Base-by-base conservation (phyloP, 2,329 filamentous ascomycete species). In the Neopestalotiopsis sp. region DNA sequence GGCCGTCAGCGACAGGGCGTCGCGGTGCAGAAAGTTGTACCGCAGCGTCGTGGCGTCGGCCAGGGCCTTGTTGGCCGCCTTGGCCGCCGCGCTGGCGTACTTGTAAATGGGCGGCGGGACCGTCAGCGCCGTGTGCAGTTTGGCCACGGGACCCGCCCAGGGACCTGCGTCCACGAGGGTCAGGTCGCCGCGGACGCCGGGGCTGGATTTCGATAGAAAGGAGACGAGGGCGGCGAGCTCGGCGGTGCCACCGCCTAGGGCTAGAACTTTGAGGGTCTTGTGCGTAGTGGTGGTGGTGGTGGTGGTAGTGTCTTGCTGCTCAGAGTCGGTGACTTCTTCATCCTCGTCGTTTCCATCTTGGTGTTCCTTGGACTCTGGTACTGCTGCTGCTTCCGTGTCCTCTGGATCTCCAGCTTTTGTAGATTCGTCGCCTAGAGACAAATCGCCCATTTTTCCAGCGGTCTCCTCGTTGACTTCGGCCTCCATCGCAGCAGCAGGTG, bases 161-260 rank as follows among this genome's bases (percentile, higher is more conserved):
- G 92, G 89, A 2, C 92, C 96, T 20, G 93, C 90, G 81, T 98
- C 95, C 62, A 98, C 81, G n/a, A 94, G 89, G 5, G 85, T 87
- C 12, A 96, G 80, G 40, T 81, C 71, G 24, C 81, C 68, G 7
- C 34, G 4, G 71, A 61, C 2, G 71, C 72, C 40, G 14, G 34
- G 61, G 1, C 2, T 2, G 49, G 61, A 20, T 12, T 75, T 69
- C 28, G 77, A 74, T 30, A 88, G 74, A 73, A 84, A 82, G 6
- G 83, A 81, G 0, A 81, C 86, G 59, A 89, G 82, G 13, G 87
- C 86, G 9, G 85, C 82, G 20, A 94, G 86, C 79, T 91, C 89
- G 14, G 89, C 89, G 5, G 89, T 86, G 67, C 87, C 88, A 64
- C 89, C 88, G 64, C 88, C 88, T 13, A 90, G 79, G 58, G 82